Evolutionary conservation across 75 land plant genomes (phyloP), one percentile per base, ranked within the genome.

Genomic region (Pinus tabuliformis): DNA sequence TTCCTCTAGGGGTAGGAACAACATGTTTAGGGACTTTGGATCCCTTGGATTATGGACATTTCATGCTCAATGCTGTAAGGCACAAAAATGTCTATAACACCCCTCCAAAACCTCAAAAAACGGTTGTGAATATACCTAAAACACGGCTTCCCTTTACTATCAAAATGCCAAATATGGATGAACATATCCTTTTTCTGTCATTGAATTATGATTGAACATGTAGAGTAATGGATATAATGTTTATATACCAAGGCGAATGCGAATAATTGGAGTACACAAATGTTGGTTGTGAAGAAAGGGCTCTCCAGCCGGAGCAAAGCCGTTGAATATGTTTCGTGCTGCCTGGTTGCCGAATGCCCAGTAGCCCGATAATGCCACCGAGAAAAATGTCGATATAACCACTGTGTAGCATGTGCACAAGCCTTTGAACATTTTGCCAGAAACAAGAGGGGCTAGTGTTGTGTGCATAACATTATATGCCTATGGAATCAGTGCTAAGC

Each of bases 261-360:
- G 6, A 87, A 81, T 56, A 88, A 72, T 72, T 96, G 97, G 62
- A 94, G 80, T 2, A 80, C 77, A 59, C 86, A 87, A 56, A 76
- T 24, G 59, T 89, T 92, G 42, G 91, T 79, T 75, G 88, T 77
- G 33, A 86, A 49, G 42, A 4, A 71, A 8, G 37, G 83, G 76
- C 3, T 61, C 77, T 2, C 78, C 85, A 59, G 80, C 57, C 17
- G 76, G 78, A 18, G 77, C 28, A 77, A 93, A 89, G 73, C 89
- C 91, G 78, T 56, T 78, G n/a, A 89, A 84, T 5, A 93, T 68
- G 16, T 45, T 82, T 62, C 87, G 83, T 5, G 33, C 74, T 1
- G 88, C 62, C 71, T 39, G 14, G 86, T 91, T 93, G 4, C 94
- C 96, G 73, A 93, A 94, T 42, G 99, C 98, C 98, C 95, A 94